Evolutionary conservation across 164 flowering plant genomes (phyloP), one percentile per base, ranked within the genome.

Genomic region (Chimonanthus praecox): DNA sequence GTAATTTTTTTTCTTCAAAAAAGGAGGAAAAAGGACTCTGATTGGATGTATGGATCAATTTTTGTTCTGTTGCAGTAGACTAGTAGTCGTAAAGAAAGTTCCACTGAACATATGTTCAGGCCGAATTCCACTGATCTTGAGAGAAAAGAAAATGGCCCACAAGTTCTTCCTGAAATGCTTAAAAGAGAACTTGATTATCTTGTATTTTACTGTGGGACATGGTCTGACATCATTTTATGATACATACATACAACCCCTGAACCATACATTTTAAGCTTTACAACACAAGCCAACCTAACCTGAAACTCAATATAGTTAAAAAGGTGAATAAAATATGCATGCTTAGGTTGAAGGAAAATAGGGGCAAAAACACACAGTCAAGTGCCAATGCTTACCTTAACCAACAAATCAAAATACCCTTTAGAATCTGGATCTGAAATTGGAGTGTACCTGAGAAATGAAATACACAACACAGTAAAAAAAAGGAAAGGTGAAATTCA

Each of bases 401-500:
- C 86, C 71, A 96, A 75, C 67, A 96, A 85, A 80, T 96, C 99
- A 79, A 96, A 94, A 79, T 89, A 86, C 67, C 99, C 99, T 75
- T 89, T 92, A 4, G 97, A 68, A 71, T 90, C 97, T 50, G 98
- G 94, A 83, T 91, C 95, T 78, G 98, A 96, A 83, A 96, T 92
- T 44, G 99, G 99, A 76, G 99, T 96, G 72, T 96, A 96, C 83
- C 99, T 96, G 86, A 74, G 63, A 68, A 11, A 13, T 46, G 15
- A 13, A 47, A 54, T 33, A 11, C 15, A 62, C 33, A 62, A 62
- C 65, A 62, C 33, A 33, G 33, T 33, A 33, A 33, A 33, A 33
- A 21, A 33, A 33, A 33, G 33, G 33, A 33, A 33, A 33, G 33
- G 33, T 33, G 33, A 33, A 33, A 33, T 33, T 33, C 33, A 33